A percentile compares a stretch with the other conserved stretches of the same genome.
Conservation (phyloP, 148 eudicot species). For the Fallopia convolvulus region DNA sequence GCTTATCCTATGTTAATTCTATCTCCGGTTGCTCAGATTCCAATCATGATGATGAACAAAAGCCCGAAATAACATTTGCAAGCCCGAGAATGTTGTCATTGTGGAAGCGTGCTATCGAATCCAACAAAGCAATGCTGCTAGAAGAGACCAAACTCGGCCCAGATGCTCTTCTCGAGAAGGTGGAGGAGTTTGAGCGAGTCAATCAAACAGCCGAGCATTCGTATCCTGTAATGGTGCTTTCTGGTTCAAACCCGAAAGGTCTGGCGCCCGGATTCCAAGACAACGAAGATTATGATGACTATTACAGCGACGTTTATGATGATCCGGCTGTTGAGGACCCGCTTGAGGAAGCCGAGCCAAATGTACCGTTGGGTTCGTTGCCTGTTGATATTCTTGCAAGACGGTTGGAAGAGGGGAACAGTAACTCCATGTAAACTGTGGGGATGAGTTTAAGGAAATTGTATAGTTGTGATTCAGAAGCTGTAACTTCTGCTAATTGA, state of each 20-base stretch:
- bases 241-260: constrained; percentile 22
- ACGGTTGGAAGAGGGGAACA: constrained; percentile 14
- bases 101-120: constrained; percentile 75
- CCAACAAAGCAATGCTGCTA: constrained; percentile 70
- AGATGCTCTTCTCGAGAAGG: constrained; percentile 63
- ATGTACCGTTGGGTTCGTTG: constrained; percentile 56
- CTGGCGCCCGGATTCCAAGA: constrained; percentile 9
- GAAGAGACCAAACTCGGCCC: constrained; percentile 55
- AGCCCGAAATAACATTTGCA: constrained; percentile 20
- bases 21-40: neutral
- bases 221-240: constrained; percentile 50
- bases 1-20: neutral
- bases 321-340: constrained; percentile 28
- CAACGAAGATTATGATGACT: no score
- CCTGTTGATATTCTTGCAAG: constrained; percentile 60
- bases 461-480: neutral
- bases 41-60: constrained; percentile 16
- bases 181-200: constrained; percentile 63
- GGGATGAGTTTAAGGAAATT: neutral
- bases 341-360: constrained; percentile 21
- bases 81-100: constrained; percentile 87
- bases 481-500: neutral
- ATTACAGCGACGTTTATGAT: constrained; percentile 13
- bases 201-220: constrained; percentile 65
- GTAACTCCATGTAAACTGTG: neutral